Evolutionary conservation across 352 stramenopile species (phyloP), one percentile per base, ranked within the genome.

Genomic region (Pythium brassicae): DNA sequence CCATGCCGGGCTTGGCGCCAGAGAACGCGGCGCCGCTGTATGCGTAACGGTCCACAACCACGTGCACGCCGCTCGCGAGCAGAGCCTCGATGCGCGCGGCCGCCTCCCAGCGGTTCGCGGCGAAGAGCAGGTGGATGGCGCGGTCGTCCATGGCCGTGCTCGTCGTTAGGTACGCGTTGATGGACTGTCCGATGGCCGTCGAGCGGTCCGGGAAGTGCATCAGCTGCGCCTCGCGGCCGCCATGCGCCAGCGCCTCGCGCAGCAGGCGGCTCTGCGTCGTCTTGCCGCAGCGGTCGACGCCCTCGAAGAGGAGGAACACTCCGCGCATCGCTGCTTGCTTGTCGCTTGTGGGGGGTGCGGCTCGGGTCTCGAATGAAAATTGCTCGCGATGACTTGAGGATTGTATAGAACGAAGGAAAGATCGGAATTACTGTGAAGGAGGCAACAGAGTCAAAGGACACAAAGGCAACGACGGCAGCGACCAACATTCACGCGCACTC

Each of bases 1-100:
- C 72, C 69, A 99, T 78, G 1, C 87, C 93, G 19, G 62, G 72
- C 72, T 99, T 99, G 59, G 97, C 90, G 23, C 92, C 93, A 0
- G 94, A 98, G 87, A 99, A 99, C 34, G 97, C 97, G 42, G 99
- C 97, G 50, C 97, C 98, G 55, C 93, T 99, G 81, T 97, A 99
- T 29, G 95, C 85, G 59, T 95, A 99, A 47, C 97, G 86, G 77
- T 99, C 97, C 69, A 98, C 96, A 37, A 99, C 70, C 27, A 99
- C 73, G 29, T 97, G 95, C 37, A 83, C 89, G 29, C 96, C 96
- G 53, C 72, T 78, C 8, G 54, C 48, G 7, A 97, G 65, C 40
- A 92, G 67, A 3, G 72, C 55, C 52, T 89, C 74, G 37, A 96
- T 87, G 53, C 79, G 81, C 27, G 50, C 51, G 10, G 83, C 86